Evolutionary conservation across 306 rosid species (phyloP).

Genomic region (Oemleria cerasiformis): DNA sequence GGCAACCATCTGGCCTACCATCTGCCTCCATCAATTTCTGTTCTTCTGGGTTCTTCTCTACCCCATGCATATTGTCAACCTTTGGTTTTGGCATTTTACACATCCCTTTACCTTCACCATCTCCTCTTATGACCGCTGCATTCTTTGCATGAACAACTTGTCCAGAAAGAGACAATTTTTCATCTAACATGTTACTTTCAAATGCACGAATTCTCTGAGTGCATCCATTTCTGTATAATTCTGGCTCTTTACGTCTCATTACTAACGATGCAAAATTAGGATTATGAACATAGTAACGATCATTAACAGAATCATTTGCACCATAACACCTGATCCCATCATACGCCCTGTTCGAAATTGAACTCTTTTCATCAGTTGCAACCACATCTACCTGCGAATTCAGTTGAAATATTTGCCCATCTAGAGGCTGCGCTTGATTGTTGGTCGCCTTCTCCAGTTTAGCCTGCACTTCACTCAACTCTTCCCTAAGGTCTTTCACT

Average conservation of each 20-base stretch:
- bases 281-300: slow-evolving; percentile 43
- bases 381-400: slow-evolving; percentile 33
- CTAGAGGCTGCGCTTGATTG: slow-evolving; percentile 33
- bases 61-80: slow-evolving; percentile 28
- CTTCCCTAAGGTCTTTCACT: slow-evolving; percentile 73
- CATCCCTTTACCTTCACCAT: slow-evolving; percentile 38
- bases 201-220: slow-evolving; percentile 84
- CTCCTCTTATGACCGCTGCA: slow-evolving; percentile 35
- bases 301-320: slow-evolving; percentile 35
- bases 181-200: slow-evolving; percentile 58
- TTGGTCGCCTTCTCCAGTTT: slow-evolving; percentile 54
- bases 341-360: slow-evolving; percentile 32
- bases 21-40: slow-evolving; percentile 29
- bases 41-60: slow-evolving; percentile 38
- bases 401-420: slow-evolving; percentile 32
- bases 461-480: slow-evolving; percentile 62
- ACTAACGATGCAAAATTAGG: slow-evolving; percentile 66
- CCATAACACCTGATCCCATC: slow-evolving; percentile 30
- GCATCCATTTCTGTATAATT: slow-evolving; percentile 71
- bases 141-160: slow-evolving; percentile 41
- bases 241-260: slow-evolving; percentile 67
- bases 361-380: slow-evolving; percentile 21
- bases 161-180: slow-evolving; percentile 45
- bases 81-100: slow-evolving; percentile 30
- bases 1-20: slow-evolving; percentile 28